phyloP scores from a whole-genome alignment of 305 asterid species.

The Plantago coronopus region DNA sequence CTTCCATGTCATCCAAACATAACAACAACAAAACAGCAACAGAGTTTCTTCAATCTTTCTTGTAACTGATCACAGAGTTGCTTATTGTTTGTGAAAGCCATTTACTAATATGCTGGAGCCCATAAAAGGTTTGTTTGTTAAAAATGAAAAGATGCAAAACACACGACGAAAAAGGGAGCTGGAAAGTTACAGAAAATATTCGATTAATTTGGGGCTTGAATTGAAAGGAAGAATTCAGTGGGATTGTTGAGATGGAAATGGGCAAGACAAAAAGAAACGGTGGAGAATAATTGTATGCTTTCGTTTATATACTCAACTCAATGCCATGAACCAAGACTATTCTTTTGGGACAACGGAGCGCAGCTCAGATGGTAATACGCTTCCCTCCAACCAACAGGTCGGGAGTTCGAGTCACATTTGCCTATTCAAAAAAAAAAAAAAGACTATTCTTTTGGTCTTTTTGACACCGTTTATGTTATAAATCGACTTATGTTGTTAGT shows the following conservation, averaged over 20 bases:
- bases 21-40: not conserved
- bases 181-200: too few relatives aligned
- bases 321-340: too few relatives aligned
- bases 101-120: constrained; percentile 24
- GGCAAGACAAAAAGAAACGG: constrained; percentile 16
- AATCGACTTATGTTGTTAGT: not conserved
- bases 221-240: constrained; percentile 1
- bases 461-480: not conserved
- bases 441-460: constrained; percentile 24
- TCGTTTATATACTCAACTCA: not conserved
- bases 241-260: too few relatives aligned
- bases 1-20: constrained; percentile 58
- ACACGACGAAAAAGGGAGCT: too few relatives aligned
- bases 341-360: too few relatives aligned
- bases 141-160: not conserved
- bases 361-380: too few relatives aligned
- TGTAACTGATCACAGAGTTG: constrained; percentile 2
- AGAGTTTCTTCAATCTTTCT: not conserved
- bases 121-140: constrained; percentile 35
- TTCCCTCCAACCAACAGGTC: too few relatives aligned
- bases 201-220: not conserved
- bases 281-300: constrained; percentile 20
- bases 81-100: constrained; percentile 27
- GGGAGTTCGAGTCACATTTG: too few relatives aligned
- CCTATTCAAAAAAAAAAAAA: too few relatives aligned